Base-by-base conservation (phyloP, 495 filamentous ascomycete species). In the Penicillium maclennaniae region DNA sequence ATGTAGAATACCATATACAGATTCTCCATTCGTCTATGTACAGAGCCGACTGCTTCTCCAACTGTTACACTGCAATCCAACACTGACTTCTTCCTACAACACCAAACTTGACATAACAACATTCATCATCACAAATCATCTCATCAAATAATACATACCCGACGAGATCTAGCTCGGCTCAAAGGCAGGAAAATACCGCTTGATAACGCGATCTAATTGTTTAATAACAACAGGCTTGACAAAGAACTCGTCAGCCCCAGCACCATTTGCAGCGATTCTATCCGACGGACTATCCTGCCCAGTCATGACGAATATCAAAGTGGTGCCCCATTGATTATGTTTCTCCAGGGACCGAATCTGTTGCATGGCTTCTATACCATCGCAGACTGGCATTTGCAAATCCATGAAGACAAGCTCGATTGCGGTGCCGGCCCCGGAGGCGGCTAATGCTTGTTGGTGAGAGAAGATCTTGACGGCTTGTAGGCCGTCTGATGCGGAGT, bases 301-400 rank as follows among this genome's bases (percentile, higher is more conserved):
- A n/a, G 58, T 60, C 53, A 60, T 50, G 10, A 56, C 42, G 3
- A 60, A 51, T 8, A 60, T 2, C 1, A 36, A 42, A 23, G 27
- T 41, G 9, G 26, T 53, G 19, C 1, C 4, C 48, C 54, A 60
- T 0, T 50, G n/a, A 58, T 95, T 92, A 28, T 86, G 76, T 41
- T 84, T 73, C 68, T 96, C 91, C 45, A 95, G 67, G 49, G 87
- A 68, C 51, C 91, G 75, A 44, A 96, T 96, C 73, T 93, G 91
- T 55, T 87, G 86, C 0, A 89, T 95, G 17, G 91, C 91, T 54
- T 93, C 87, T 45, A 96, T 72, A 1, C 91, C 91, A 55, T 80
- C 91, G 88, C 95, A 95, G 47, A 93, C 83, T 4, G 91, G 91
- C 51, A 95, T 74, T 63, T 96, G 91, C 57, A 95, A 92, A 66